Evolutionary conservation across 805 yeast genomes (phyloP).

Genomic region (Kuraishia borneana): DNA sequence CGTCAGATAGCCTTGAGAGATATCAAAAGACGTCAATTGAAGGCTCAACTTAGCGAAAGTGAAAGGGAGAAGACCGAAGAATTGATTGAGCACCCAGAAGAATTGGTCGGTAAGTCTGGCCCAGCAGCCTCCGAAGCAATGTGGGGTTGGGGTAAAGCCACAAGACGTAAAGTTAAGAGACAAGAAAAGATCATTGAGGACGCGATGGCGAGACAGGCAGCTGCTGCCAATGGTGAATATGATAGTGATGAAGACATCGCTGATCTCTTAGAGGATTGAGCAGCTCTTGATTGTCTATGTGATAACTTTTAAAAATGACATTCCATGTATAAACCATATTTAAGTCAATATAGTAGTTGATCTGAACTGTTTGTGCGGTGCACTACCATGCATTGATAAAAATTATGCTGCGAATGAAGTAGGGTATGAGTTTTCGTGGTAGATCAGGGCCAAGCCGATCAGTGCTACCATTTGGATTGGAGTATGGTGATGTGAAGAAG

Average conservation of each 20-base stretch:
- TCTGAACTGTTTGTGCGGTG: no score
- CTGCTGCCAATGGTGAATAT: conserved; percentile 22
- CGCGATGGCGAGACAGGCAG: conserved; percentile 24
- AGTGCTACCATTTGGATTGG: conserved; percentile 62
- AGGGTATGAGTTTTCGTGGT: conserved; percentile 55
- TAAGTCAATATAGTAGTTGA: no score
- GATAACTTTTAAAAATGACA: not conserved
- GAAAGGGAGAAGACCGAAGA: conserved; percentile 26
- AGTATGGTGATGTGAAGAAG: conserved; percentile 45
- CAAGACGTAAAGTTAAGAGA: conserved; percentile 46
- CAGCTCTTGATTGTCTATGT: not conserved
- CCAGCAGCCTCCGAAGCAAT: conserved; percentile 19
- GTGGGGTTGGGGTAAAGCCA: conserved; percentile 78
- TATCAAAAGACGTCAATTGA: conserved; percentile 43
- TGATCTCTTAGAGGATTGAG: conserved; percentile 50
- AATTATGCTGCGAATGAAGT: no score
- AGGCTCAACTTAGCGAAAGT: conserved; percentile 35
- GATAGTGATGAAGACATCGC: conserved; percentile 60
- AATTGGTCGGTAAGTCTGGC: not conserved
- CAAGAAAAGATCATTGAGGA: conserved; percentile 46
- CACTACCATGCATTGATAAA: no score
- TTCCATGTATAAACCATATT: not conserved
- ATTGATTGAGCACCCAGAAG: conserved; percentile 22
- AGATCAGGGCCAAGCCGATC: conserved; percentile 24
- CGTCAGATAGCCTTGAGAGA: conserved; percentile 47